These are phyloP conservation scores for Beta corolliflora DNA, from an alignment of 179 eudicot species.

Conservation along the genomic window DNA sequence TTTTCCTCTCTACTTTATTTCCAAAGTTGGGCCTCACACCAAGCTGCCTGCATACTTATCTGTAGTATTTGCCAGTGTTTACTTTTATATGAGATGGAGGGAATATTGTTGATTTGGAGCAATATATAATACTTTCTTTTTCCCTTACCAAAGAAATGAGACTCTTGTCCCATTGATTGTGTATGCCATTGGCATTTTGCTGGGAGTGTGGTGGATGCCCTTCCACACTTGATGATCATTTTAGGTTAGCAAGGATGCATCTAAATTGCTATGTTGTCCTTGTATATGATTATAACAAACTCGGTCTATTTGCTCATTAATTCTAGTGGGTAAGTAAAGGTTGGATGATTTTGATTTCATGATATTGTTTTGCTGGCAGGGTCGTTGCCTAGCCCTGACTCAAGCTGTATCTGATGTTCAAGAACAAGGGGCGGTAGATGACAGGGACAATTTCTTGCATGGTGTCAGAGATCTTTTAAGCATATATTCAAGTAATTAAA, in stretches of 20 bases:
- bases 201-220: not conserved
- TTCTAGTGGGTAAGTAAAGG: not conserved
- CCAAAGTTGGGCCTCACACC: no score
- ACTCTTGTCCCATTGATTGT: not conserved
- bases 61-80: no score
- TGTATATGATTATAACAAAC: not conserved
- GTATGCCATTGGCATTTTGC: not conserved
- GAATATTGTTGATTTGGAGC: not conserved
- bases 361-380: constrained; percentile 39
- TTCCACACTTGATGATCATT: not conserved
- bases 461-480: constrained; percentile 96
- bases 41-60: no score
- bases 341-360: not conserved
- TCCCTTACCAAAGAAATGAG: not conserved
- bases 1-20: no score
- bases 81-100: no score
- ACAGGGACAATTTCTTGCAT: constrained; percentile 90
- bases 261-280: not conserved
- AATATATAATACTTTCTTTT: not conserved
- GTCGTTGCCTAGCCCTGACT: constrained; percentile 70
- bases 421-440: constrained; percentile 99
- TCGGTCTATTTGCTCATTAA: not conserved
- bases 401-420: constrained; percentile 90
- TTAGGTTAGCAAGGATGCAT: not conserved
- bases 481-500: constrained; percentile 84